Base-by-base conservation (phyloP, 2,329 filamentous ascomycete species). In the Penicillium aurantiogriseum region DNA sequence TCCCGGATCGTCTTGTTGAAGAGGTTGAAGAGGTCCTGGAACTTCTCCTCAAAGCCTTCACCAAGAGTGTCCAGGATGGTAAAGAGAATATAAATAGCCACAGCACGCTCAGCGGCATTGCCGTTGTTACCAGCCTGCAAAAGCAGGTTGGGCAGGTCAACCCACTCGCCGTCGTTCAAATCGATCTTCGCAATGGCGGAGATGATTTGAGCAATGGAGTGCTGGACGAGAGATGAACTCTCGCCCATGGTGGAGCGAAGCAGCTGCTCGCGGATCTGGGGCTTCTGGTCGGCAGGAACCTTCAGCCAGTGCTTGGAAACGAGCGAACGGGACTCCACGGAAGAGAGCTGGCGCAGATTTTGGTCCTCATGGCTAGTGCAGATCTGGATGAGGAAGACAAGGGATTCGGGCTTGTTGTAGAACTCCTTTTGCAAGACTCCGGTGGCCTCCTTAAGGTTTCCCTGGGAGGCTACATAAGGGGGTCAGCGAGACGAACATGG, bases 81-180 rank as follows among this genome's bases (percentile, higher is more conserved):
- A 79, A 88, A 97, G 64, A 97, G 87, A 67, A 97, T 92, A 79
- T 94, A 97, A 63, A 93, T 88, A 63, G 90, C 92, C 40, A 97
- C 90, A 73, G 96, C 92, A 65, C 94, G 88, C 74, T 96, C 90
- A 60, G 86, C 82, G 51, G 90, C 87, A 60, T 88, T 87, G 59
- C 83, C 79, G 72, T 87, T 92, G 66, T 85, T 89, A 66, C 90
- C 88, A 61, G 94, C 90, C 71, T 89, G 88, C 60, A 91, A 84
- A 52, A 97, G 84, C 66, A 89, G 84, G 63, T 87, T 85, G 51
- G 95, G 86, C 58, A 97, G 85, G 57, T 95, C 89, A 29, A 79
- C 79, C 91, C 91, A 95, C 76, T 96, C 87, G 63, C 89, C 91
- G 74, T 95, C 88, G 63, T 91, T 86, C 66, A 97, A 86, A 75